phyloP scores from a whole-genome alignment of 169 alveolate genomes.

The Eimeria maxima region DNA sequence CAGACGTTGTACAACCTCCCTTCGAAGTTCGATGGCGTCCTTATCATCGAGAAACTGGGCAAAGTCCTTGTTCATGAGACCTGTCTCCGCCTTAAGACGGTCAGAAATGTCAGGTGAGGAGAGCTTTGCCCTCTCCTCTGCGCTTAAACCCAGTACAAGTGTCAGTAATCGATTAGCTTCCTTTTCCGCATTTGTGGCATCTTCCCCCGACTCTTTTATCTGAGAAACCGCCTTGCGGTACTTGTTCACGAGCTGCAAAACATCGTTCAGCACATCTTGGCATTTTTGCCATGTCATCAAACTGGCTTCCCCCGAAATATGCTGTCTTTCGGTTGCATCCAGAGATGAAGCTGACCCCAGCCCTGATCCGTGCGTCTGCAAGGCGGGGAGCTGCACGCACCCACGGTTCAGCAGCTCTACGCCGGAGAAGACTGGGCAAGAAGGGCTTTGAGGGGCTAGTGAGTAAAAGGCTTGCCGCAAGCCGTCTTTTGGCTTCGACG shows the following conservation, averaged over 20 bases:
- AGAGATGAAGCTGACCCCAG: not conserved
- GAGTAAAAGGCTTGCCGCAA: not conserved
- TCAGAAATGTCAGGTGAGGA: not conserved
- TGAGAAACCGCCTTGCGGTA: constrained; percentile 45
- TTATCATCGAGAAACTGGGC: constrained; percentile 19
- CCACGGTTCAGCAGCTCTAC: constrained; percentile 65
- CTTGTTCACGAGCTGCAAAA: not conserved
- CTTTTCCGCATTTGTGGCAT: not conserved
- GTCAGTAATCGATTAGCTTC: constrained; percentile 17
- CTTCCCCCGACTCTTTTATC: not conserved
- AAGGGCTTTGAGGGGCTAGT: not conserved
- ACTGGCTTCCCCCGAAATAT: not conserved
- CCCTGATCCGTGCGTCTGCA: not conserved
- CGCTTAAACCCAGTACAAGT: not conserved
- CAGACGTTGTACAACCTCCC: constrained; percentile 56
- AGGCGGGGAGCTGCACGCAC: constrained; percentile 55
- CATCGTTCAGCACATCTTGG: not conserved
- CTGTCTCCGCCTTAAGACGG: not conserved
- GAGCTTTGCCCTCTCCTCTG: constrained; percentile 13
- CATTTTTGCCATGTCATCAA: constrained; percentile 58
- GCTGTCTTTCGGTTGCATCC: not conserved
- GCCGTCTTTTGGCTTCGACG: not conserved
- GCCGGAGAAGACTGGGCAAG: constrained; percentile 49
- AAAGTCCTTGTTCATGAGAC: not conserved
- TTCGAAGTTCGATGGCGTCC: constrained; percentile 4